Conservation (phyloP, 345 rosid species). For the Aquilaria sinensis region DNA sequence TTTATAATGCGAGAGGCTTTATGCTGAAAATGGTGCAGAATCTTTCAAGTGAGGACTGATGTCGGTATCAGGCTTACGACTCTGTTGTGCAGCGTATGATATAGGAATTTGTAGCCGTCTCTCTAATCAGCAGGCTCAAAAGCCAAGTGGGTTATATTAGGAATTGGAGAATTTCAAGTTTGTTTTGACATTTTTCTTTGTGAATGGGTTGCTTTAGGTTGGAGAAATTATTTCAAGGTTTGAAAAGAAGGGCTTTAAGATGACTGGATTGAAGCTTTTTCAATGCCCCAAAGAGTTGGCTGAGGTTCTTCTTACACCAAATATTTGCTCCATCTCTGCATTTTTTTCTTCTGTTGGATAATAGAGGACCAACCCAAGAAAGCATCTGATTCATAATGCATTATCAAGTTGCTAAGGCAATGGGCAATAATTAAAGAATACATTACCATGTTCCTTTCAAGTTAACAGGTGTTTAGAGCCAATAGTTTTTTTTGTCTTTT, state of each 20-base stretch:
- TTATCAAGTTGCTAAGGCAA: too few species aligned
- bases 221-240: constrained; percentile 95
- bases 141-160: not conserved
- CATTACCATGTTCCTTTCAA: constrained; percentile 1
- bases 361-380: too few species aligned
- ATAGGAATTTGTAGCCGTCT: not conserved
- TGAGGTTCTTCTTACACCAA: constrained; percentile 39
- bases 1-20: not conserved
- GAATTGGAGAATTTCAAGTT: not conserved
- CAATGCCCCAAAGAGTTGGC: constrained; percentile 83
- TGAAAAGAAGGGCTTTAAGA: constrained; percentile 89
- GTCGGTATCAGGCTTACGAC: too few species aligned
- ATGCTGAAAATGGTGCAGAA: too few species aligned
- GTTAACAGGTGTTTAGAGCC: not conserved
- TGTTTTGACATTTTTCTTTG: constrained; percentile 1
- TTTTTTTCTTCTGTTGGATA: too few species aligned
- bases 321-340: too few species aligned
- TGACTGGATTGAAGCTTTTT: constrained; percentile 82
- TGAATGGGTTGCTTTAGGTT: constrained; percentile 35
- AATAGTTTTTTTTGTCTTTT: too few species aligned
- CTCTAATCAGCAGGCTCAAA: not conserved
- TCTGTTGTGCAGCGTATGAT: too few species aligned
- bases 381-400: too few species aligned
- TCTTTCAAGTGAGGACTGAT: too few species aligned
- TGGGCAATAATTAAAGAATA: too few species aligned